Evolutionary conservation across 306 rosid species (phyloP), one percentile per base, ranked within the genome.

Genomic region (Nissolia schottii): DNA sequence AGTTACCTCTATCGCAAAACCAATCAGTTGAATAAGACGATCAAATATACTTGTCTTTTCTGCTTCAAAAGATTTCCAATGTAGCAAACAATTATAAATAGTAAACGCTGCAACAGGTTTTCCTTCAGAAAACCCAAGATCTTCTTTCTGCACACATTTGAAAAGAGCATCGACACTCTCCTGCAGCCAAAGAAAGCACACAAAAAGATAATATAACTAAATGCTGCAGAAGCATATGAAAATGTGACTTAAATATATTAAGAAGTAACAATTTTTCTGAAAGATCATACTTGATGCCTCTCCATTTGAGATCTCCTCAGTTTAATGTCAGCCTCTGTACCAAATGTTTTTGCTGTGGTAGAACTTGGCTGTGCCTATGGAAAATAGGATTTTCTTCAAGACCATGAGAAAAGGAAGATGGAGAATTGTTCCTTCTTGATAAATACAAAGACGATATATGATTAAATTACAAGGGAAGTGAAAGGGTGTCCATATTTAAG

Each of bases 31-130:
- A 79, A 91, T 81, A 50, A 91, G 89, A 49, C 86, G 93, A 78
- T 94, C 99, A 86, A 91, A 94, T 53, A 91, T 95, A 84, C 90
- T 88, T 29, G 99, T 94, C 84, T 84, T 87, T 61, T 94, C 97
- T 24, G 91, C 90, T 91, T 94, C 99, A 78, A 94, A 94, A 77
- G 78, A 76, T 76, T 24, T 85, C 99, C 99, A 94, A 80, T 94
- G 93, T 32, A 94, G 80, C 31, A 94, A 78, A 88, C 92, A 94
- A 77, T 86, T 91, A 77, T 89, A 91, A 41, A 89, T 70, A 72
- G 91, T 87, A 80, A 86, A 83, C 51, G 96, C 96, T 62, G 91
- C 96, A 73, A 89, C 85, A 45, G 99, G 96, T 87, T 94, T 89
- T 73, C 93, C 99, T 57, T 86, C 95, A 70, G 71, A 82, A 77